Evolutionary conservation across 2,329 filamentous ascomycete genomes (phyloP).

Genomic region (Pleomassaria siparia): DNA sequence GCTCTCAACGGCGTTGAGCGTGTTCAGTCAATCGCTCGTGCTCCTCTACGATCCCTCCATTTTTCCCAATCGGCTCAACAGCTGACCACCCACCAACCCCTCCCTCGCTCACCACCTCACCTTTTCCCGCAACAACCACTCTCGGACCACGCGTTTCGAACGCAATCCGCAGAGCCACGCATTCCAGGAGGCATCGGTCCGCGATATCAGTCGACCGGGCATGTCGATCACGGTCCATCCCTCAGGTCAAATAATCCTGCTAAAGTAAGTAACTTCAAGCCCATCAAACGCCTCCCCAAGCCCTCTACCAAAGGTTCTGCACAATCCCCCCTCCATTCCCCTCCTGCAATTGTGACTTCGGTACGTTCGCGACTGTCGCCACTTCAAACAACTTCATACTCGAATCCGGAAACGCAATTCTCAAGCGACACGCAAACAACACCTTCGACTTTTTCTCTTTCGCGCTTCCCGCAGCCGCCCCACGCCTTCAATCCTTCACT

Average conservation of each 20-base stretch:
- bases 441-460: constrained; percentile 36
- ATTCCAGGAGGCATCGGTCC: constrained; percentile 17
- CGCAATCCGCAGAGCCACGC: constrained; percentile 32
- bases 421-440: constrained; percentile 20
- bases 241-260: neutral
- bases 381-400: constrained; percentile 18
- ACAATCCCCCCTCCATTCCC: constrained; percentile 1
- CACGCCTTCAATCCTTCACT: constrained; percentile 20
- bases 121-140: constrained; percentile 12
- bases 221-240: neutral
- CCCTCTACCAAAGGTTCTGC: constrained; percentile 18
- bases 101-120: constrained; percentile 21
- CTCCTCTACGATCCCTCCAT: constrained; percentile 24
- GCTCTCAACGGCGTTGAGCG: constrained; percentile 36
- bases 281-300: constrained; percentile 39
- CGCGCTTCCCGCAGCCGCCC: constrained; percentile 40
- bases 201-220: constrained; percentile 11
- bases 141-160: constrained; percentile 23
- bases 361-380: constrained; percentile 19
- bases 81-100: constrained; percentile 17
- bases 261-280: constrained; percentile 34
- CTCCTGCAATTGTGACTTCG: constrained; percentile 17
- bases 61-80: constrained; percentile 34
- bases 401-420: constrained; percentile 24
- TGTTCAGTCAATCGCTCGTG: constrained; percentile 21